Evolutionary conservation across 345 rosid genomes (phyloP), one percentile per base, ranked within the genome.

Genomic region (Psidium friedrichsthalianum): DNA sequence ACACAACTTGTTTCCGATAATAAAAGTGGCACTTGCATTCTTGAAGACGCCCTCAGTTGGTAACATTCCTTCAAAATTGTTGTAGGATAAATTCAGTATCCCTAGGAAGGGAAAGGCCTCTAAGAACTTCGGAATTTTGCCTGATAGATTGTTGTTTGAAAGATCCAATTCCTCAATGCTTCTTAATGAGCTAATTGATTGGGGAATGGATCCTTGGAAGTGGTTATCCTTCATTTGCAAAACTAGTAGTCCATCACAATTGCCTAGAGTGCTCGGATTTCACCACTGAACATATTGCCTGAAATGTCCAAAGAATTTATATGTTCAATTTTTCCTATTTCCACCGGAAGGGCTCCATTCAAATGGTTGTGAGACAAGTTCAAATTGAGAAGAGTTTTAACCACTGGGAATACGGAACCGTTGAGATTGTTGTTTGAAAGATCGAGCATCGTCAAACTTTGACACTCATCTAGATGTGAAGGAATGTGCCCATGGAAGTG

Each of bases 1-100:
- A 49, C 92, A 88, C 1, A 90, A 87, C 83, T 83, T 85, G 86
- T 90, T 90, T 83, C 92, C 88, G 10, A 6, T 7, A 59, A 88
- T 20, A 9, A 83, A 84, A 32, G 49, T 2, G 6, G 59, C 85
- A 58, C 86, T 87, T 6, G n/a, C 56, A 85, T 90, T 90, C 47
- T 24, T 36, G 83, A 90, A 89, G 78, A 89, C 5, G 13, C 90
- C 90, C 36, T 52, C 40, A 6, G 51, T 21, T 11, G 91, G 90
- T 44, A 90, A 87, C 32, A 6, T 12, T 21, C 92, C 89, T 10
- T 86, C 83, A 27, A 90, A 84, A 16, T 86, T 83, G 64, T 86
- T 90, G 78, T 74, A 83, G 57, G 90, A 90, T 9, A 90, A 85
- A 84, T 89, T 78, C 8, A 89, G 56, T 15, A 44, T 9, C 42